phyloP scores from a whole-genome alignment of 805 yeast genomes.

The Starmerella vaccinii region DNA sequence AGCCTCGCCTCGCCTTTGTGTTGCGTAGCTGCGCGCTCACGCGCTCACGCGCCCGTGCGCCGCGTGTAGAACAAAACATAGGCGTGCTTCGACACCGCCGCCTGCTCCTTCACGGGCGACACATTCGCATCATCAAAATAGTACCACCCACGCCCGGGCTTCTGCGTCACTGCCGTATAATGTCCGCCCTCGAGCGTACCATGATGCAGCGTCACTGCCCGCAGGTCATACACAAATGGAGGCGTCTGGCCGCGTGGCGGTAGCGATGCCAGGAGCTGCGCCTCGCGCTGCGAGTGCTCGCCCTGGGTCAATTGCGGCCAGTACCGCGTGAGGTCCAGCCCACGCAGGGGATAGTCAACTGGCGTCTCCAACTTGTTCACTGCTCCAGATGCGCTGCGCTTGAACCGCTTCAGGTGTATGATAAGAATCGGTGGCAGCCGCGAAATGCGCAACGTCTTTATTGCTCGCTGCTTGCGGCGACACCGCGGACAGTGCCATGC shows the following conservation, averaged over 20 bases:
- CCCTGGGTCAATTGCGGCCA: slow-evolving; percentile 44
- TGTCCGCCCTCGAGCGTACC: slow-evolving; percentile 83
- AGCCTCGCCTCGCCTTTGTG: too few relatives aligned
- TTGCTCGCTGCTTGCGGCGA: slow-evolving; percentile 48
- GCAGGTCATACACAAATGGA: slow-evolving; percentile 67
- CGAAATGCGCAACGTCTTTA: slow-evolving; percentile 62
- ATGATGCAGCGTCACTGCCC: slow-evolving; percentile 73
- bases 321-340: slow-evolving; percentile 54
- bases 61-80: slow-evolving; percentile 72
- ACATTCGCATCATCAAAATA: slow-evolving; percentile 71
- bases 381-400: slow-evolving; percentile 29
- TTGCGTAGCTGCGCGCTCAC: background rate
- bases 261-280: slow-evolving; percentile 41
- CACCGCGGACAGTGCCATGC: slow-evolving; percentile 80
- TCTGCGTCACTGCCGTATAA: slow-evolving; percentile 70
- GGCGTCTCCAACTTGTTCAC: slow-evolving; percentile 52
- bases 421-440: slow-evolving; percentile 69
- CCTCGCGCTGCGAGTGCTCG: slow-evolving; percentile 29
- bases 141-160: slow-evolving; percentile 60
- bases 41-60: slow-evolving; percentile 8
- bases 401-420: slow-evolving; percentile 78
- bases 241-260: slow-evolving; percentile 63
- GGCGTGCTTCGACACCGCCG: slow-evolving; percentile 61
- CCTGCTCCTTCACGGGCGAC: slow-evolving; percentile 38
- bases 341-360: slow-evolving; percentile 54